Percentiles rank a stretch among this genome's conserved stretches.
These are phyloP conservation scores for Russula emetica DNA, from an alignment of 768 basidiomycete species.

Conservation along the genomic window DNA sequence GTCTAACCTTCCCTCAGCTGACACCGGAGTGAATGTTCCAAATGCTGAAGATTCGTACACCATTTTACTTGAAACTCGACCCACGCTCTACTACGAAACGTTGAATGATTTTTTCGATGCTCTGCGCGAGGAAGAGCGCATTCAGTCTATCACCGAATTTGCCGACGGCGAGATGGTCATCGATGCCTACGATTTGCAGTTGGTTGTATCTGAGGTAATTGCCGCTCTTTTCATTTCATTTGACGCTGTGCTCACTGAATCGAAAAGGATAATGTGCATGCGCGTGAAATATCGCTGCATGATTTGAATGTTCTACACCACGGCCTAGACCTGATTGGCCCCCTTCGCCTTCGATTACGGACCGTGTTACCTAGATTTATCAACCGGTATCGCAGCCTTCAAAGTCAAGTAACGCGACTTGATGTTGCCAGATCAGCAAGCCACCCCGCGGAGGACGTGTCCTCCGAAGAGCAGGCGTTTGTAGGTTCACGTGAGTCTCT, in stretches of 20 bases:
- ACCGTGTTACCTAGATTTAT: slow-evolving; percentile 26
- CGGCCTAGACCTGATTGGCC: slow-evolving; percentile 26
- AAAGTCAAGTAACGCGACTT: slow-evolving; percentile 19
- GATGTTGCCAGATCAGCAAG: neutral
- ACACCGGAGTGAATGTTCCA: slow-evolving; percentile 12
- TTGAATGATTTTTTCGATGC: slow-evolving; percentile 66
- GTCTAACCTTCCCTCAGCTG: slow-evolving; percentile 13
- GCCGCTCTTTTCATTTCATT: neutral
- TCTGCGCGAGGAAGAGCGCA: slow-evolving; percentile 56
- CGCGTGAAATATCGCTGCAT: slow-evolving; percentile 29
- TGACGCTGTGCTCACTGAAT: neutral
- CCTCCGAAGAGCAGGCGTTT: neutral
- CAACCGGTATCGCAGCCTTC: slow-evolving; percentile 25
- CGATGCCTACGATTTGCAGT: slow-evolving; percentile 65
- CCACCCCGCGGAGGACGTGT: neutral
- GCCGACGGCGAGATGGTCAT: slow-evolving; percentile 60
- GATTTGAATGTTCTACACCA: slow-evolving; percentile 28
- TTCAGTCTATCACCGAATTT: slow-evolving; percentile 45
- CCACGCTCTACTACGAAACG: slow-evolving; percentile 76
- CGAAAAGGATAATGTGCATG: slow-evolving; percentile 28
- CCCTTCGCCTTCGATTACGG: slow-evolving; percentile 27
- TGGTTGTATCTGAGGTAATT: slow-evolving; percentile 60
- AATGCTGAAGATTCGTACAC: slow-evolving; percentile 30
- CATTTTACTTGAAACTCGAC: slow-evolving; percentile 58
- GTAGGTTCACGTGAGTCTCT: slow-evolving; percentile 3